Percentiles rank a stretch among this genome's conserved stretches.
These are phyloP conservation scores for Schizonepeta tenuifolia DNA, from an alignment of 257 asterid species.

Conservation along the genomic window DNA sequence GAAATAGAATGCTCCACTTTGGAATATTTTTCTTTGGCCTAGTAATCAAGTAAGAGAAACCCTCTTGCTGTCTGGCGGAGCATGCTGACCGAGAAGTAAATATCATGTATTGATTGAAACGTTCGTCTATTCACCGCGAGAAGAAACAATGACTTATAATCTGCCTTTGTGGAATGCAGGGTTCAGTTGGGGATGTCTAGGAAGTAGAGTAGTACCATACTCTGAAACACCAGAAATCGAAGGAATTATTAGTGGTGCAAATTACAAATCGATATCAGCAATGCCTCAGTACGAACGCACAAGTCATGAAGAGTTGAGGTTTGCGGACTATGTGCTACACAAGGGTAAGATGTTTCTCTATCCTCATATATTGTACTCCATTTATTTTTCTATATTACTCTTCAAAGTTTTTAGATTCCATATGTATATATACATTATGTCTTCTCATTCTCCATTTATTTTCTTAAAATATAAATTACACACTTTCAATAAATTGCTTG, in stretches of 20 bases:
- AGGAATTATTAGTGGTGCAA: neutral
- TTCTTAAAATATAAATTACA: too few species aligned
- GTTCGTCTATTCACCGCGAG: too few species aligned
- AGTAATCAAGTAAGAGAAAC: too few species aligned
- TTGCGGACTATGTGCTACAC: neutral
- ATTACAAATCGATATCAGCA: constrained; percentile 27
- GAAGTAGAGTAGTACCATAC: constrained; percentile 32
- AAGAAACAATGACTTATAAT: too few species aligned
- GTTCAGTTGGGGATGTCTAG: neutral
- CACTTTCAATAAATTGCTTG: too few species aligned
- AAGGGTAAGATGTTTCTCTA: constrained; percentile 15
- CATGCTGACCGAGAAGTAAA: too few species aligned
- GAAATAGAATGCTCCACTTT: neutral
- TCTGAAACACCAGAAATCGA: constrained; percentile 17
- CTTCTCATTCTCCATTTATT: neutral
- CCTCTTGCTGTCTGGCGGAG: too few species aligned
- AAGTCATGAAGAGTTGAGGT: constrained; percentile 37
- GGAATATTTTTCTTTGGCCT: neutral
- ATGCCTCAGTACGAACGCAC: constrained; percentile 31
- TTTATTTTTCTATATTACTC: too few species aligned
- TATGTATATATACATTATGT: too few species aligned
- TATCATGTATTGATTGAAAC: too few species aligned
- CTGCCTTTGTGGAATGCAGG: neutral
- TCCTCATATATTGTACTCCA: too few species aligned
- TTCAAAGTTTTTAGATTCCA: too few species aligned